These are phyloP conservation scores for Sphagnum fallax DNA, from an alignment of 228 moss, liverwort and hornwort species.

Conservation along the genomic window DNA sequence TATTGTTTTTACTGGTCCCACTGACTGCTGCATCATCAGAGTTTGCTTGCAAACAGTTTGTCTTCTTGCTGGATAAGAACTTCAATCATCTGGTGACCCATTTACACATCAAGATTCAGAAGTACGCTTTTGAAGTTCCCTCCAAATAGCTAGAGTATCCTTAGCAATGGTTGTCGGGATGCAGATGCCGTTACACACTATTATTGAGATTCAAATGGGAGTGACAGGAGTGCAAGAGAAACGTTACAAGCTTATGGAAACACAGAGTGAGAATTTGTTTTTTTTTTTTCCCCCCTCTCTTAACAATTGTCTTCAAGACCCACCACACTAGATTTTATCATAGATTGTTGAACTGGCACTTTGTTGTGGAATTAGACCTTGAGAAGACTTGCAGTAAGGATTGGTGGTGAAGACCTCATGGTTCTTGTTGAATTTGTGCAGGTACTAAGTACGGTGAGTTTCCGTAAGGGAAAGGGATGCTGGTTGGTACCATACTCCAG, in stretches of 20 bases:
- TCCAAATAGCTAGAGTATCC: not conserved
- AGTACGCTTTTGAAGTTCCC: not conserved
- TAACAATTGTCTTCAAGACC: not conserved
- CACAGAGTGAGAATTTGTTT: constrained; percentile 27
- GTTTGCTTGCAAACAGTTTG: not conserved
- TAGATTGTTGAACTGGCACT: not conserved
- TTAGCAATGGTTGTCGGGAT: constrained; percentile 11
- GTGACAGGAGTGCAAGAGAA: constrained; percentile 95
- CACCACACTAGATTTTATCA: not conserved
- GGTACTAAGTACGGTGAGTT: constrained; percentile 56
- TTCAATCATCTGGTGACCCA: not conserved
- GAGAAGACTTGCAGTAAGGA: not conserved
- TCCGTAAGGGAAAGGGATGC: constrained; percentile 12
- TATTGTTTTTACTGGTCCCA: not conserved
- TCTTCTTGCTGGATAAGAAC: not conserved
- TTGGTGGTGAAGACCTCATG: not conserved
- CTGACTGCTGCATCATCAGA: not conserved
- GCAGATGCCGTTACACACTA: constrained; percentile 96
- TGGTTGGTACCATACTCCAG: too few relatives aligned
- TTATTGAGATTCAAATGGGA: constrained; percentile 98
- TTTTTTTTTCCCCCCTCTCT: not conserved
- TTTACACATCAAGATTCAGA: not conserved
- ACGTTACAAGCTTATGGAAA: constrained; percentile 97
- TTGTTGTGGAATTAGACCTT: not conserved
- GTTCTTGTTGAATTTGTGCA: constrained; percentile 6